Conservation (phyloP, 768 basidiomycete species). For the Rossbeevera mucosa region DNA sequence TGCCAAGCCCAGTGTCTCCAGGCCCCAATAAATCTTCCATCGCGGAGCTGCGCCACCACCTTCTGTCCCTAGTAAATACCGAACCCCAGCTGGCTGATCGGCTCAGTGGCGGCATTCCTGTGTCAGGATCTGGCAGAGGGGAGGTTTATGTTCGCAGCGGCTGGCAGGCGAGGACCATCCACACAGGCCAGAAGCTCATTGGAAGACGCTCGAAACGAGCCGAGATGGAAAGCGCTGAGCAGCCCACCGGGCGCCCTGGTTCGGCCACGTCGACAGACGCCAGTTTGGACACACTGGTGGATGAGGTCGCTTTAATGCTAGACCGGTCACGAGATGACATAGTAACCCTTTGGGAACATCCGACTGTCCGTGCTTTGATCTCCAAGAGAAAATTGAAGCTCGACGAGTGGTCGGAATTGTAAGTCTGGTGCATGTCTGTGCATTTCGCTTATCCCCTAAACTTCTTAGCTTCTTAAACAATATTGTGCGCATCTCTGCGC, state of each 20-base stretch:
- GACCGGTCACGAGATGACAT: conserved; percentile 59
- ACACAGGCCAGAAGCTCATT: conserved; percentile 40
- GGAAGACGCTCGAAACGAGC: conserved; percentile 27
- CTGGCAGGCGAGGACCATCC: conserved; percentile 70
- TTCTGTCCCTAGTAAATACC: conserved; percentile 55
- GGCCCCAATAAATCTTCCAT: conserved; percentile 34
- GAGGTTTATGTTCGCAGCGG: conserved; percentile 74
- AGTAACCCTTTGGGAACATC: conserved; percentile 66
- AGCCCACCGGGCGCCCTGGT: conserved; percentile 22
- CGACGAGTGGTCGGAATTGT: conserved; percentile 90
- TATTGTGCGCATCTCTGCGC: conserved; percentile 64
- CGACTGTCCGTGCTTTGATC: conserved; percentile 65
- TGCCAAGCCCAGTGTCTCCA: conserved; percentile 8
- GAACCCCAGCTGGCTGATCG: conserved; percentile 65
- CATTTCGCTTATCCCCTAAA: conserved; percentile 3
- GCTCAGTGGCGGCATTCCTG: conserved; percentile 67
- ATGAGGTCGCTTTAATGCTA: conserved; percentile 59
- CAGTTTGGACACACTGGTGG: conserved; percentile 51
- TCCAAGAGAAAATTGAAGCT: conserved; percentile 65
- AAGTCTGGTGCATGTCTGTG: conserved; percentile 35
- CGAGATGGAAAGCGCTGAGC: conserved; percentile 27
- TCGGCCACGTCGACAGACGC: conserved; percentile 29
- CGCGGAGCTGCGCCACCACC: conserved; percentile 51
- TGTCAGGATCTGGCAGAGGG: conserved; percentile 73
- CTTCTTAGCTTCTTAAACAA: conserved; percentile 63